Evolutionary conservation across 805 yeast species (phyloP), one percentile per base, ranked within the genome.

Genomic region (Yarrowia sp.): DNA sequence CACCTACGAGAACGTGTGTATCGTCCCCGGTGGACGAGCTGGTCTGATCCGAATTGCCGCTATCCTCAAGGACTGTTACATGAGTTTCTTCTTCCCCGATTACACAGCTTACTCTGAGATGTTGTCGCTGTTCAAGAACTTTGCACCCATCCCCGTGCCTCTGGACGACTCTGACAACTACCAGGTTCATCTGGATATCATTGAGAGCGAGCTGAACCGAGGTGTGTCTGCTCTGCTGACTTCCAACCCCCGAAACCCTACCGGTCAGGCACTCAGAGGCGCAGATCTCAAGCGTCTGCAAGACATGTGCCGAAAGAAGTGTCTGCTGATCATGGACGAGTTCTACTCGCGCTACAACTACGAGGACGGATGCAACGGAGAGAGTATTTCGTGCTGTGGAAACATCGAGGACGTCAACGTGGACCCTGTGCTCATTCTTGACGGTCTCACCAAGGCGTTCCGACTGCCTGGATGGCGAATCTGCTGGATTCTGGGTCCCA

Each of bases 51-150:
- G 89, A 75, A 86, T 86, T 71, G 89, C 89, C 16, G 84, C 89
- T 15, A 84, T 86, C 69, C 80, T 86, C 67, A 80, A 83, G 68
- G 88, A 86, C 76, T 85, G 88, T 73, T 86, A 86, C 74, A 76
- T 86, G 59, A 83, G 87, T 35, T 86, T 86, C 75, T 86, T 86
- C 75, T 78, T 86, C 70, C 89, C 89, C 5, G 89, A 86, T 74
- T 86, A 86, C 72, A 86, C 89, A 15, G 89, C 89, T 8, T 86
- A 86, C 72, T 87, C 89, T 22, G 89, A 86, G 74, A 86, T 86
- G 89, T 78, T 86, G 73, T 84, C 87, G 14, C 79, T 86, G 59
- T 86, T 86, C 78, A 86, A 86, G 79, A 86, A 86, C 72, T 71
- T 56, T 46, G 72, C 87, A 1, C 88, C 89, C 5, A 84, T 86